Evolutionary conservation across 2,329 filamentous ascomycete genomes (phyloP).

Genomic region (Stemphylium beticola): DNA sequence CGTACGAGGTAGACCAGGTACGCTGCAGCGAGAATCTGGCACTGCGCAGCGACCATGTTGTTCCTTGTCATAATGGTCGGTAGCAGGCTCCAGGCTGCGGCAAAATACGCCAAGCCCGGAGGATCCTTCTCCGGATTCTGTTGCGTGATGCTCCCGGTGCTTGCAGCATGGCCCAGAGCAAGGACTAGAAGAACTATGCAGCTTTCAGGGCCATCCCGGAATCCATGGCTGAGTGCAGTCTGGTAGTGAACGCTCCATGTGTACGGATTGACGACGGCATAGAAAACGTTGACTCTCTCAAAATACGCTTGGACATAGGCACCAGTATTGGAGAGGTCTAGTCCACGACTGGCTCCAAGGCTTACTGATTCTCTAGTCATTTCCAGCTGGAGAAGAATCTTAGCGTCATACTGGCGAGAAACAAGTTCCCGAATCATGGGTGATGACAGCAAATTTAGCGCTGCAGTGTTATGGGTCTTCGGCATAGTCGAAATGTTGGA

Average conservation of each 20-base stretch:
- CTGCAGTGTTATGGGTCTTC: conserved; percentile 81
- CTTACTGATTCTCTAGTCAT: conserved; percentile 79
- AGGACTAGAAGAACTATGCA: conserved; percentile 82
- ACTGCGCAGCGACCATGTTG: conserved; percentile 78
- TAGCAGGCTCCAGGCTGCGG: conserved; percentile 77
- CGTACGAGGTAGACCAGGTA: conserved; percentile 84
- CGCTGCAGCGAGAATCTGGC: conserved; percentile 78
- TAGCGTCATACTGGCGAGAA: conserved; percentile 77
- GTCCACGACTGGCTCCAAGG: conserved; percentile 62
- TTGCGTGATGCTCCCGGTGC: conserved; percentile 76
- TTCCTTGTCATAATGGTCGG: conserved; percentile 81
- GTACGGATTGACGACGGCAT: conserved; percentile 83
- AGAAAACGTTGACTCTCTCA: conserved; percentile 82
- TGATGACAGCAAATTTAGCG: conserved; percentile 79
- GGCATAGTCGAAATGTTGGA: conserved; percentile 85
- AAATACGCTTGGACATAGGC: conserved; percentile 82
- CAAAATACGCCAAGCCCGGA: conserved; percentile 79
- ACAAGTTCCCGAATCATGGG: conserved; percentile 80
- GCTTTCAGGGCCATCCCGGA: conserved; percentile 79
- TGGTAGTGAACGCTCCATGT: conserved; percentile 79
- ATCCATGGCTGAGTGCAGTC: conserved; percentile 75
- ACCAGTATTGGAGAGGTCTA: conserved; percentile 76
- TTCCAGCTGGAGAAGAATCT: conserved; percentile 81
- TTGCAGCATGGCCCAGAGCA: conserved; percentile 76
- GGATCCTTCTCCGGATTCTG: conserved; percentile 72